These are phyloP conservation scores for Bonia amplexicaulis DNA, from an alignment of 176 grass and related monocot genomes.

Conservation along the genomic window DNA sequence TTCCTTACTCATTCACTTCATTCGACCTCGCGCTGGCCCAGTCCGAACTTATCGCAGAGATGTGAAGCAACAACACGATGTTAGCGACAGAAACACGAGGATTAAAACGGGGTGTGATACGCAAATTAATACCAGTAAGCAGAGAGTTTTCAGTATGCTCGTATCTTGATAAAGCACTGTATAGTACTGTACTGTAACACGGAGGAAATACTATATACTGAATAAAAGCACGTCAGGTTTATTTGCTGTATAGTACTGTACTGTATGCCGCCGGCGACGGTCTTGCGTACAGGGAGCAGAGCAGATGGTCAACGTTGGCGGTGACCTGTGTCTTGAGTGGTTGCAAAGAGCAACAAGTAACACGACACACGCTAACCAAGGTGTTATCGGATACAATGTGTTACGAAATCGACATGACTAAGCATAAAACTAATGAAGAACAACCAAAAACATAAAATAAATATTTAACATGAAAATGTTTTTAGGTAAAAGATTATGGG, in stretches of 20 bases:
- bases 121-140: background rate
- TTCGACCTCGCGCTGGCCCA: conserved; percentile 58
- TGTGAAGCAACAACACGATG: conserved; percentile 23
- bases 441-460: too few relatives aligned
- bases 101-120: background rate
- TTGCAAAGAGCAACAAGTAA: too few relatives aligned
- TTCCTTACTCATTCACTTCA: conserved; percentile 51
- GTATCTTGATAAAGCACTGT: background rate
- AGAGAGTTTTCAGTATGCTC: background rate
- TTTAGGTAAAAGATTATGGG: too few relatives aligned
- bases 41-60: conserved; percentile 27
- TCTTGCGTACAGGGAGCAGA: too few relatives aligned
- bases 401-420: too few relatives aligned
- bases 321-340: too few relatives aligned
- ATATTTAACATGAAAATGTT: too few relatives aligned
- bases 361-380: too few relatives aligned
- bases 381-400: too few relatives aligned
- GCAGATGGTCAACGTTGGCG: too few relatives aligned
- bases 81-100: background rate
- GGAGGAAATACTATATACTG: background rate
- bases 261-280: too few relatives aligned
- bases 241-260: background rate
- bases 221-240: conserved; percentile 3
- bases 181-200: background rate
- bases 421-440: too few relatives aligned